Conservation (phyloP, 2,329 filamentous ascomycete species). For the Aureobasidium zeae region DNA sequence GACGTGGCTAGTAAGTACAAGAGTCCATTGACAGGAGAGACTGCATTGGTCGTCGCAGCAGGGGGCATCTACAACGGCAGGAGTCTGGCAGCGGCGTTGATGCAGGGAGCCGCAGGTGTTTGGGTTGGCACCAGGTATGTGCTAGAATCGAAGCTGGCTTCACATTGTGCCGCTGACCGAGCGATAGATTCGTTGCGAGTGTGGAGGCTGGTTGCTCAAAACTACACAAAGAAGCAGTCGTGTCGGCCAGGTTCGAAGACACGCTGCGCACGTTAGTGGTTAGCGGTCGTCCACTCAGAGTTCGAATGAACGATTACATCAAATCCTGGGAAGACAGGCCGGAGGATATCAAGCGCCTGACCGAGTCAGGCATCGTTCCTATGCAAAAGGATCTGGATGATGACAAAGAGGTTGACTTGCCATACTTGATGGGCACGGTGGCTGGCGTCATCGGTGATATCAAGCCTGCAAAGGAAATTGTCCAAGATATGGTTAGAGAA, state of each 20-base stretch:
- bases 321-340: constrained; percentile 69
- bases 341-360: constrained; percentile 64
- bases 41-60: constrained; percentile 76
- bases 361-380: constrained; percentile 67
- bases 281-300: constrained; percentile 69
- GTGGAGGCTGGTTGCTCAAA: constrained; percentile 72
- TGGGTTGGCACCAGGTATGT: constrained; percentile 75
- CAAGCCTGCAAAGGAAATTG: constrained; percentile 72
- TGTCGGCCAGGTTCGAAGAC: constrained; percentile 67
- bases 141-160: neutral
- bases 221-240: constrained; percentile 75
- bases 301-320: constrained; percentile 77
- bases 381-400: constrained; percentile 76
- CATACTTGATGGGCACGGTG: constrained; percentile 91
- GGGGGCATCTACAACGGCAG: constrained; percentile 80
- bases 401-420: constrained; percentile 65
- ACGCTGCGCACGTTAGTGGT: constrained; percentile 77
- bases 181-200: constrained; percentile 60
- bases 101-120: constrained; percentile 79
- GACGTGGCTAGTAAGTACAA: constrained; percentile 68
- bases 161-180: neutral
- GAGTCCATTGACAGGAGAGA: constrained; percentile 59
- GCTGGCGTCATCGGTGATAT: constrained; percentile 67
- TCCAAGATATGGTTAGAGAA: constrained; percentile 81
- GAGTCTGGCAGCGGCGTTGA: constrained; percentile 68